These are phyloP conservation scores for Cladobotryum mycophilum DNA, from an alignment of 2,329 filamentous ascomycete genomes.

Conservation along the genomic window DNA sequence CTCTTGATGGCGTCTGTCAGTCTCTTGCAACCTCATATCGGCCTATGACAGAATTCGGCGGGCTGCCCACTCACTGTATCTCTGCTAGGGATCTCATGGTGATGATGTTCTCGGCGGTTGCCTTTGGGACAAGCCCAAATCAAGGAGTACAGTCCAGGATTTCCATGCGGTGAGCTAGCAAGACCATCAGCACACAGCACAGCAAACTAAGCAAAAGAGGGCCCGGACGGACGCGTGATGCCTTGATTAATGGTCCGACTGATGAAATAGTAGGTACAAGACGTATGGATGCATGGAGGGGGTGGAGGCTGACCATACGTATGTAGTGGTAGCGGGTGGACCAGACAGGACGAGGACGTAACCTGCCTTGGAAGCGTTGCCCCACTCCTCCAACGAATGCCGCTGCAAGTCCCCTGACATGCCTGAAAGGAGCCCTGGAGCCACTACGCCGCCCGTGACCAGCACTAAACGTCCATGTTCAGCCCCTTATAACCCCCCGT, in stretches of 20 bases:
- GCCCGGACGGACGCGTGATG: not conserved
- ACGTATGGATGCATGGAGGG: not conserved
- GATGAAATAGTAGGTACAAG: not conserved
- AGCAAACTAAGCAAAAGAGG: not conserved
- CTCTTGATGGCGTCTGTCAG: constrained; percentile 34
- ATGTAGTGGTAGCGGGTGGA: too few relatives aligned
- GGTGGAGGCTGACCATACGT: not conserved
- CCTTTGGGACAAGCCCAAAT: not conserved
- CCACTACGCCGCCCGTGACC: too few relatives aligned
- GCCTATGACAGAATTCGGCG: not conserved
- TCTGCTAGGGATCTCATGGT: constrained; percentile 34
- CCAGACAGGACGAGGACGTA: too few relatives aligned
- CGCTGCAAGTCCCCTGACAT: too few relatives aligned
- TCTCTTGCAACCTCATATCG: not conserved
- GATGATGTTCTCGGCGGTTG: constrained; percentile 1
- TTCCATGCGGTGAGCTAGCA: not conserved
- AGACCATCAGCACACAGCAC: not conserved
- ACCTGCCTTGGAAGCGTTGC: too few relatives aligned
- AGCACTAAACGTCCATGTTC: not conserved
- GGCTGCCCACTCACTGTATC: constrained; percentile 27
- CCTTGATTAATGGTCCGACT: not conserved
- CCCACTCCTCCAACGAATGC: too few relatives aligned
- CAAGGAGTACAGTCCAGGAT: not conserved
- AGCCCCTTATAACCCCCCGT: not conserved
- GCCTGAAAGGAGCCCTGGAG: too few relatives aligned